Evolutionary conservation across 306 rosid species (phyloP).

Genomic region (Inga leiocalycina): DNA sequence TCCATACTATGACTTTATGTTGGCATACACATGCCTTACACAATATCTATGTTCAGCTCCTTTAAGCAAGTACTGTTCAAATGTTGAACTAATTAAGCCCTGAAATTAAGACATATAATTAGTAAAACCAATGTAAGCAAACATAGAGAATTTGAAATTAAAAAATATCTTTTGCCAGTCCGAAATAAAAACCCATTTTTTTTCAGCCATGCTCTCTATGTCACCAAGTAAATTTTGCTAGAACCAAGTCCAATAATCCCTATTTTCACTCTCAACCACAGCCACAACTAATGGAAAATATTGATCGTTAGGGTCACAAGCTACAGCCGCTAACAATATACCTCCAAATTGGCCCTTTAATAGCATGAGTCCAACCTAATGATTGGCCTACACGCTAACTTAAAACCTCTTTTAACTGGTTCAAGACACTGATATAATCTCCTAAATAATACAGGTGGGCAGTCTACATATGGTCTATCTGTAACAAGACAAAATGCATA

Average conservation of each 20-base stretch:
- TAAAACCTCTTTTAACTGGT: not conserved
- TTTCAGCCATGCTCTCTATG: not conserved
- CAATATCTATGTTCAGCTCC: not conserved
- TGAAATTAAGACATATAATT: not conserved
- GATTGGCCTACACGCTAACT: not conserved
- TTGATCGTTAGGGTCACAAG: not conserved
- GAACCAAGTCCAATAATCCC: not conserved
- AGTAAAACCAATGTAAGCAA: too few species aligned
- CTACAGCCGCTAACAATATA: not conserved
- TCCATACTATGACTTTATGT: not conserved
- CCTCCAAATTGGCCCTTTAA: not conserved
- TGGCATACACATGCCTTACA: not conserved
- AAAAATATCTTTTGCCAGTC: not conserved
- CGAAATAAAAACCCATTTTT: too few species aligned
- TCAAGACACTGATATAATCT: not conserved
- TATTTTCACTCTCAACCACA: not conserved
- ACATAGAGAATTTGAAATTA: too few species aligned
- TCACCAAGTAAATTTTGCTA: not conserved
- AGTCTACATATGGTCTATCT: not conserved
- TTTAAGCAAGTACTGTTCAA: not conserved
- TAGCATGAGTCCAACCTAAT: not conserved
- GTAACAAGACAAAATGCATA: not conserved
- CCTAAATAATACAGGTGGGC: not conserved
- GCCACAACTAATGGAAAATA: not conserved
- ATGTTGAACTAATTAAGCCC: not conserved